Conservation (phyloP, 2,329 filamentous ascomycete genomes). For the Colletotrichum sp. region DNA sequence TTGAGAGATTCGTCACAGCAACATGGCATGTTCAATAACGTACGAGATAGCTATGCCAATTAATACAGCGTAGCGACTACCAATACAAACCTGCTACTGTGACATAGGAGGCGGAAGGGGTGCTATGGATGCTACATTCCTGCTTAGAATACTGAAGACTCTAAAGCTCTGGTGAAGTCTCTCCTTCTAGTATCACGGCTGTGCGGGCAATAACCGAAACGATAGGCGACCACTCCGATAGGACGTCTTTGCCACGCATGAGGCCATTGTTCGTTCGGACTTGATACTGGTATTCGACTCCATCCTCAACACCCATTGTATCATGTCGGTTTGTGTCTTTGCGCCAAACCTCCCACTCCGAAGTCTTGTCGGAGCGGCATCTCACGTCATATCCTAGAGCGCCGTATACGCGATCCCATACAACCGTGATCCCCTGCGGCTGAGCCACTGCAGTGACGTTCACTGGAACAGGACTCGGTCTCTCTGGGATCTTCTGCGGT, state of each 20-base stretch:
- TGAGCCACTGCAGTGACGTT: constrained; percentile 15
- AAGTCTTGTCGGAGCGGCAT: background rate
- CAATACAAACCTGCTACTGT: fast-evolving
- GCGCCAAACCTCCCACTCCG: background rate
- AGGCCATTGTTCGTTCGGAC: constrained; percentile 15
- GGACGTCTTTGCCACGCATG: background rate
- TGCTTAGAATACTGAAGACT: fast-evolving
- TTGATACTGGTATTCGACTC: constrained; percentile 9
- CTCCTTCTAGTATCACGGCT: background rate
- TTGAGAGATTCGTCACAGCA: background rate
- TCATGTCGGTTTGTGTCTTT: background rate
- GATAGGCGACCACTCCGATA: constrained; percentile 14
- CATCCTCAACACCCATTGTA: constrained; percentile 1
- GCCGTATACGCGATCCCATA: constrained; percentile 28
- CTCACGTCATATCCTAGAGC: constrained; percentile 24
- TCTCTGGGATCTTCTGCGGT: constrained; percentile 24
- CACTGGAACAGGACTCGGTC: constrained; percentile 18
- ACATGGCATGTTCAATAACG: background rate
- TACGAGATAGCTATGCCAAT: background rate
- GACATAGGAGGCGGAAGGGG: fast-evolving
- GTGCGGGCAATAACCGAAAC: background rate
- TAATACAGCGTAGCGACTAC: background rate
- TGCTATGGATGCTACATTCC: background rate
- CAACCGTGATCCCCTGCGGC: constrained; percentile 12
- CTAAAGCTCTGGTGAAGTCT: background rate